A percentile compares a stretch with the other conserved stretches of the same genome.
Evolutionary conservation across 2,329 filamentous ascomycete genomes (phyloP).

Genomic region (Ceratocystis huliohia): DNA sequence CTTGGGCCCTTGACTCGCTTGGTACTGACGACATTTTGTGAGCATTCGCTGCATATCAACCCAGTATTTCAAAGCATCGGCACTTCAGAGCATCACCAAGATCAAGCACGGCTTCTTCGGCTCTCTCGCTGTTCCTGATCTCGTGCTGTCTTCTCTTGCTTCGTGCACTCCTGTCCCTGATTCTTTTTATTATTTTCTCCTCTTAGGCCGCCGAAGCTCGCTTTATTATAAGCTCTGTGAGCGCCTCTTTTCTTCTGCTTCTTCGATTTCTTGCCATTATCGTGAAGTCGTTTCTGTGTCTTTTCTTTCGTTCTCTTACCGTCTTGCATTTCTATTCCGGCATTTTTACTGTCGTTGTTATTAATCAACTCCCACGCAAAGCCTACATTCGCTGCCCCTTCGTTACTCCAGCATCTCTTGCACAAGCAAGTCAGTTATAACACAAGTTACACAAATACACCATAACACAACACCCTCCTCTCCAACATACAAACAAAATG

Average conservation of each 20-base stretch:
- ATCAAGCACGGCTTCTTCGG: background rate
- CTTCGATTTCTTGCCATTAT: slow-evolving; percentile 13
- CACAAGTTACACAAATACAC: background rate
- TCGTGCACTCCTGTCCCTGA: background rate
- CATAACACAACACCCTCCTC: slow-evolving; percentile 13
- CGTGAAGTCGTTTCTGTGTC: background rate
- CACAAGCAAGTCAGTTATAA: too few relatives aligned
- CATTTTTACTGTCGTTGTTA: background rate
- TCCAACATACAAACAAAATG: slow-evolving; percentile 25
- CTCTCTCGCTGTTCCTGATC: background rate
- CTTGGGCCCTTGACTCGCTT: background rate
- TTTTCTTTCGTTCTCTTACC: background rate
- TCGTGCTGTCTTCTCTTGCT: background rate
- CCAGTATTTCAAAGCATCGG: too few relatives aligned
- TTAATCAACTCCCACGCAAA: background rate
- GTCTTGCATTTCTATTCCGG: background rate
- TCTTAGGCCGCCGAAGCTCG: background rate
- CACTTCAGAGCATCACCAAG: background rate
- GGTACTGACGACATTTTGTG: background rate
- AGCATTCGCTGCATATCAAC: background rate
- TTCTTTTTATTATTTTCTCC: background rate
- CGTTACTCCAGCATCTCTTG: too few relatives aligned
- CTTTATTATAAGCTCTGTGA: slow-evolving; percentile 7
- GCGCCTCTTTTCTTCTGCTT: background rate
- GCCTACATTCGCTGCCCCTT: too few relatives aligned